Conservation (phyloP, 257 asterid species). For the Echium plantagineum region DNA sequence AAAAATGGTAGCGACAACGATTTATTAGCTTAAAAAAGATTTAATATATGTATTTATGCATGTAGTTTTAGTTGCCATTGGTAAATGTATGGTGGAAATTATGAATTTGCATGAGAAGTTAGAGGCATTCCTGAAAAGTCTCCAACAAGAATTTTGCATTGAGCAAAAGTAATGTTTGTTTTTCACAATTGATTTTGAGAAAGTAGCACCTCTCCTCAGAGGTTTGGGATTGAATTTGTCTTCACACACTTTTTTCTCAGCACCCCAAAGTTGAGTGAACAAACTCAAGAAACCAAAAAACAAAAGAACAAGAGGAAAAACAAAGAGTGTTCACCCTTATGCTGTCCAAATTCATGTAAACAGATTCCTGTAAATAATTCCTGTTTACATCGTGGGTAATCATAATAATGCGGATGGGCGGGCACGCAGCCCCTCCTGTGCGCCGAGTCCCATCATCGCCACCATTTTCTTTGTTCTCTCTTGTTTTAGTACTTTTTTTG, state of each 20-base stretch:
- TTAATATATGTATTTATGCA: too few relatives aligned
- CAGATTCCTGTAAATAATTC: background rate
- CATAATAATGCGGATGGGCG: constrained; percentile 45
- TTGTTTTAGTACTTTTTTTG: background rate
- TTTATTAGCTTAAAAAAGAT: too few relatives aligned
- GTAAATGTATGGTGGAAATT: background rate
- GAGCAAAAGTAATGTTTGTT: background rate
- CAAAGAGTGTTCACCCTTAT: background rate
- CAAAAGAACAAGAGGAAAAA: background rate
- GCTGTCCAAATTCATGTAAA: constrained; percentile 9
- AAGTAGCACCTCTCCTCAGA: background rate
- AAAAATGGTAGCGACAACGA: too few relatives aligned
- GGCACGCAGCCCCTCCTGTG: constrained; percentile 36
- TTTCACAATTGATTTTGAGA: background rate
- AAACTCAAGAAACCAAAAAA: background rate
- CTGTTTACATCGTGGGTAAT: background rate
- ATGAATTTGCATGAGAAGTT: background rate
- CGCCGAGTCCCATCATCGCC: constrained; percentile 28
- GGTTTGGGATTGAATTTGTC: background rate
- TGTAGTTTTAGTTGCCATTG: background rate
- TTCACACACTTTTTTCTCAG: constrained; percentile 1
- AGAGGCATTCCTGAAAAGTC: background rate
- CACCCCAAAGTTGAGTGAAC: constrained; percentile 15
- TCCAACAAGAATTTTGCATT: background rate
- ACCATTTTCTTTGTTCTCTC: background rate